These are phyloP conservation scores for Ustilaginoidea virens DNA, from an alignment of 2,329 filamentous ascomycete genomes.

Conservation along the genomic window DNA sequence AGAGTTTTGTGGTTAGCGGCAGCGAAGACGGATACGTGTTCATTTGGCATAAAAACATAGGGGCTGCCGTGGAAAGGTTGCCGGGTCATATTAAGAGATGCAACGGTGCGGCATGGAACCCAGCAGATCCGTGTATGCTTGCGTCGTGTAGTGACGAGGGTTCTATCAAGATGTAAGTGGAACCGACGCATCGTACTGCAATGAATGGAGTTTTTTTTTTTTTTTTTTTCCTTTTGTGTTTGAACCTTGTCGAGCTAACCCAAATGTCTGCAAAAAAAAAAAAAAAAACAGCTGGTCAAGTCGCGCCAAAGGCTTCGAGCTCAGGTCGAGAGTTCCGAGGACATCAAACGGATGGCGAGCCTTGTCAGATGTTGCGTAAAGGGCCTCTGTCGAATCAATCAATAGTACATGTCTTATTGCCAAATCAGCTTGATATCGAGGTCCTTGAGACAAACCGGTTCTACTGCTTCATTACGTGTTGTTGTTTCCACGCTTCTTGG, in stretches of 20 bases:
- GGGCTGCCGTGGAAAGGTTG: conserved; percentile 58
- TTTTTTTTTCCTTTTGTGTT: not conserved
- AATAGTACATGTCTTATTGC: too few species aligned
- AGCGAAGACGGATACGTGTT: conserved; percentile 69
- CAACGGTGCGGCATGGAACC: conserved; percentile 84
- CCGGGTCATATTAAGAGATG: conserved; percentile 61
- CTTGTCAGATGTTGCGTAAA: conserved; percentile 6
- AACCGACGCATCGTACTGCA: too few species aligned
- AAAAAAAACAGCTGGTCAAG: conserved; percentile 8
- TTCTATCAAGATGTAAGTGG: conserved; percentile 69
- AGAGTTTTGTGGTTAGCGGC: conserved; percentile 82
- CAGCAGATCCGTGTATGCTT: conserved; percentile 66
- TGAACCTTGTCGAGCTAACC: too few species aligned
- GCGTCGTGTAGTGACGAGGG: conserved; percentile 84
- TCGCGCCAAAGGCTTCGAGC: conserved; percentile 8
- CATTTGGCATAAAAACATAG: conserved; percentile 83
- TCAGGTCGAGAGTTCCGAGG: conserved; percentile 7
- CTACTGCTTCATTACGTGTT: not conserved
- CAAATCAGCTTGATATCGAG: too few species aligned
- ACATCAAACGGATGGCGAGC: conserved; percentile 9
- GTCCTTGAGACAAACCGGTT: not conserved
- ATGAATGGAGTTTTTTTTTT: not conserved
- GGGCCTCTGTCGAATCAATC: too few species aligned
- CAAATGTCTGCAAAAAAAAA: too few species aligned
- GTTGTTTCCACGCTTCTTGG: too few species aligned